Conservation (phyloP, 768 basidiomycete species). For the Suillus fuscotomentosus region DNA sequence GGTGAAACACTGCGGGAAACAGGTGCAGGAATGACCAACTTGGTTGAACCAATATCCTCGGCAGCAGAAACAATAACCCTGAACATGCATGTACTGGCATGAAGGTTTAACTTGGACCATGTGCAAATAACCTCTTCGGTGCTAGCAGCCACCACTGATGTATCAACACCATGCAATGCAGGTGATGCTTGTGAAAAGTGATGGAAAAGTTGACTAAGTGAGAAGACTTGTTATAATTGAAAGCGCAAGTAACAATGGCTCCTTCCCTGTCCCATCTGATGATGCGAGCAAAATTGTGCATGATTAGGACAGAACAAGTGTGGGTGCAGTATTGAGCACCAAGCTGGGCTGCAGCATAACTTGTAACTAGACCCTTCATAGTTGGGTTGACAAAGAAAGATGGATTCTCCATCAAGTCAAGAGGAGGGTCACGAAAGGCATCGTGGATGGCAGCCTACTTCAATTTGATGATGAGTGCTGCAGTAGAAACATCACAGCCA, state of each 20-base stretch:
- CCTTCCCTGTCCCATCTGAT: conserved; percentile 16
- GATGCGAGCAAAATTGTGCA: conserved; percentile 5
- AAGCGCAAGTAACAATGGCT: conserved; percentile 9
- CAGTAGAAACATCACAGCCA: neutral
- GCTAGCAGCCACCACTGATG: conserved; percentile 13
- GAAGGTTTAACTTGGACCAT: neutral
- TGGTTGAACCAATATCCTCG: neutral
- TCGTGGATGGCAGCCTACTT: neutral
- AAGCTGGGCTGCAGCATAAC: conserved; percentile 18
- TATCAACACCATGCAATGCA: conserved; percentile 21
- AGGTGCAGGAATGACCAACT: neutral
- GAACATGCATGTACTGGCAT: neutral
- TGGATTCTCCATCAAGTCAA: neutral
- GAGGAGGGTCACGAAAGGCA: neutral
- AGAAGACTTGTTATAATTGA: conserved; percentile 22
- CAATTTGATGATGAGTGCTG: neutral
- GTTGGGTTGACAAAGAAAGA: neutral
- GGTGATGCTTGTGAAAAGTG: conserved; percentile 17
- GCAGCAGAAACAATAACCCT: neutral
- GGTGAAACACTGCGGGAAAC: neutral
- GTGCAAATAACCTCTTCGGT: neutral
- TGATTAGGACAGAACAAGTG: conserved; percentile 13
- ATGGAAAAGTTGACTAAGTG: conserved; percentile 20
- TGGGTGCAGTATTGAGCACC: conserved; percentile 17
- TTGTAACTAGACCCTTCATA: conserved; percentile 7